Evolutionary conservation across 306 rosid genomes (phyloP).

Genomic region (Cajanus cajan): DNA sequence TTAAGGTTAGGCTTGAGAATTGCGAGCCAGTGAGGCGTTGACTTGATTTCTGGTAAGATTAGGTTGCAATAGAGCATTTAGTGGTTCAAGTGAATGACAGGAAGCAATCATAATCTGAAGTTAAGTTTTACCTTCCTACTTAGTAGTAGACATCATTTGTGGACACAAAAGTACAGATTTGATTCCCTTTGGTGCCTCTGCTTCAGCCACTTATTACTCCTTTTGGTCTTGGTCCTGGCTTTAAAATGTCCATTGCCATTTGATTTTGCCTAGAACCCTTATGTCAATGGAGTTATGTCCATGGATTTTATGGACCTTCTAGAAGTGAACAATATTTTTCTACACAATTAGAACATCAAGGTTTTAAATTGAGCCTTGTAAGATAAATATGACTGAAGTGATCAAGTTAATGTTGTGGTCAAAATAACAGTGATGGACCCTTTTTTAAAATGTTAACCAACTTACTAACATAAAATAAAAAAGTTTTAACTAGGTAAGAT

Average conservation of each 20-base stretch:
- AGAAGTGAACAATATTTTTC: background rate
- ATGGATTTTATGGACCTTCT: background rate
- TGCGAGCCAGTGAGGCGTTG: slow-evolving; percentile 13
- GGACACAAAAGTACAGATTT: slow-evolving; percentile 5
- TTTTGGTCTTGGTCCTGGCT: slow-evolving; percentile 1
- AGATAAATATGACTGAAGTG: too few species aligned
- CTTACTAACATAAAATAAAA: too few species aligned
- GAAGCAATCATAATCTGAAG: slow-evolving; percentile 22
- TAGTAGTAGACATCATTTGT: slow-evolving; percentile 15
- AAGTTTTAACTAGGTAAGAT: background rate
- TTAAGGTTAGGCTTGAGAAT: too few species aligned
- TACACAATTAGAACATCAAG: background rate
- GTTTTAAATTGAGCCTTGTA: background rate
- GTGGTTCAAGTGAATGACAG: slow-evolving; percentile 9
- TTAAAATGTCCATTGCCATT: background rate
- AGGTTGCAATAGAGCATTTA: background rate
- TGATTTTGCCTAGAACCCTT: background rate
- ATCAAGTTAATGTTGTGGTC: too few species aligned
- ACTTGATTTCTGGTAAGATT: slow-evolving; percentile 8
- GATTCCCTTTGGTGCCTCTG: slow-evolving; percentile 36
- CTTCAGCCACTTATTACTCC: slow-evolving; percentile 1
- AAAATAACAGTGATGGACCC: too few species aligned
- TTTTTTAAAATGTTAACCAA: too few species aligned
- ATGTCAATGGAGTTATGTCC: background rate
- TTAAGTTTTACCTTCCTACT: slow-evolving; percentile 34